Evolutionary conservation across 768 basidiomycete genomes (phyloP).

Genomic region (Aureoboletus auriporus): DNA sequence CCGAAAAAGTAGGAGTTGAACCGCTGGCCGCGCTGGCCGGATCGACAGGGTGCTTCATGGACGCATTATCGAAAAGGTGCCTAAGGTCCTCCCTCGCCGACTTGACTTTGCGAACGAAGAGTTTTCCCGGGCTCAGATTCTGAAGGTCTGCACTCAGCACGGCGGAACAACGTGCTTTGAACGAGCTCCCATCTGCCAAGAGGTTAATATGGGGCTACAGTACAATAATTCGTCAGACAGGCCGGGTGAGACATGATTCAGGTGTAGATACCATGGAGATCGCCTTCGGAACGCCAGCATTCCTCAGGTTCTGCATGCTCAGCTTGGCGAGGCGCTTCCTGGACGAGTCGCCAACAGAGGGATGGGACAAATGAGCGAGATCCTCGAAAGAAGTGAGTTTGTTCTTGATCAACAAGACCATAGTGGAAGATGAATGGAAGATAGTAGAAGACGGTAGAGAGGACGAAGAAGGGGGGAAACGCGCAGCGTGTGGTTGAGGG

Average conservation of each 20-base stretch:
- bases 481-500: background rate
- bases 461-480: background rate
- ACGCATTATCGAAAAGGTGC: background rate
- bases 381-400: conserved; percentile 11
- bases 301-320: conserved; percentile 2
- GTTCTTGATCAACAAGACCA: conserved; percentile 19
- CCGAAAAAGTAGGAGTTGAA: background rate
- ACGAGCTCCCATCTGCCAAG: background rate
- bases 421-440: background rate
- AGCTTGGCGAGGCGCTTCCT: background rate
- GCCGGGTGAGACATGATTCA: background rate
- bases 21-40: background rate
- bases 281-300: conserved; percentile 6
- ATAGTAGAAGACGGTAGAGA: background rate
- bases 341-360: conserved; percentile 3
- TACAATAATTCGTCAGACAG: background rate
- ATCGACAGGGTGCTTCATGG: background rate
- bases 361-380: conserved; percentile 5
- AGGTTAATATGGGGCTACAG: conserved; percentile 7
- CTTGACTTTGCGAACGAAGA: conserved; percentile 8
- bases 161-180: conserved; percentile 1
- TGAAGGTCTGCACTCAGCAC: conserved; percentile 3
- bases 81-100: conserved; percentile 7
- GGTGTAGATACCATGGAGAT: conserved; percentile 3
- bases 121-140: background rate